Base-by-base conservation (phyloP, 305 asterid species). In the Ajuga reptans region DNA sequence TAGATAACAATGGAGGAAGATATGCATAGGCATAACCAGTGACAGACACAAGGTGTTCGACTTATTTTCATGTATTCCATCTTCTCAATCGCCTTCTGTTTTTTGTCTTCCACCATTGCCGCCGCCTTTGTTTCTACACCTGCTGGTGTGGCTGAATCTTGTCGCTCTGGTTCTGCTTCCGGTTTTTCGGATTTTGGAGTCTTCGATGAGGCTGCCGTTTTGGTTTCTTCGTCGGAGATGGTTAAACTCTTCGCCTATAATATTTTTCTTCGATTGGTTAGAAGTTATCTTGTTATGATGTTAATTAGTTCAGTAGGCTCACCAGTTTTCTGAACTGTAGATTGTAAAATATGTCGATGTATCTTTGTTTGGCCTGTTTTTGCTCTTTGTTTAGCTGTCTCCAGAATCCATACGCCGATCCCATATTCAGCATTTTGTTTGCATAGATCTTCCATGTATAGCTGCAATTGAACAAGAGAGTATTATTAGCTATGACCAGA, bases 401-500 rank as follows among this genome's bases (percentile, higher is more conserved):
- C 96, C 95, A 90, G 64, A 85, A 85, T 42, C 93, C 87, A 57
- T 86, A 87, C 36, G 81, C 76, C 60, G 83, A 77, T 72, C 95
- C 95, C 87, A 86, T 88, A 70, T 90, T 86, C 75, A 90, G 76
- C 36, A 81, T 88, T 77, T 82, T 88, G 80, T 85, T 87, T 34
- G 96, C 91, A 7, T 90, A 90, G 27, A 87, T 90, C 85, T 83
- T 84, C 95, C 96, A 89, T 39, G 96, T 87, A 63, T 87, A 90
- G 84, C 94, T 88, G 84, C 80, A 72, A 39, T 8, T 43, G 37
- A 37, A 47, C 39, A 29, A 37, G 12, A 67, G 17, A 6, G 2
- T 0, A 1, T 9, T 39, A 5, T 37, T 15, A 18, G 49, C 51
- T 31, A 14, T 21, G 31, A 39, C 9, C 36, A 17, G 9, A 11